Base-by-base conservation (phyloP, 75 land plant genomes). In the Larix kaempferi region DNA sequence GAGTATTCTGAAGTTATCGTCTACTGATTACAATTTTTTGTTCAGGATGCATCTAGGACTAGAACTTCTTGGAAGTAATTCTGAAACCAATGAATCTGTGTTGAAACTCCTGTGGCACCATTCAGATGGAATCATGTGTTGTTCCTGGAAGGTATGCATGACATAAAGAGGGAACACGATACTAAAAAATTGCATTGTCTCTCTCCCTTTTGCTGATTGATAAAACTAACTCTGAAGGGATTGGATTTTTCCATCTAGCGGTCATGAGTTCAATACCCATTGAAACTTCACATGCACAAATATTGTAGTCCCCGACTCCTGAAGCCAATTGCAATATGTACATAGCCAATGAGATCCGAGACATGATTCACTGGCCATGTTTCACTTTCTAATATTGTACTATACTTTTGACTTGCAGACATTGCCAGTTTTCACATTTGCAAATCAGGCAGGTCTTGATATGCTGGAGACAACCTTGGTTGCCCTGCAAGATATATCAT, bases 381-480 rank as follows among this genome's bases (percentile, higher is more conserved):
- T 19, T 58, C 60, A 5, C 60, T 4, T 58, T 19, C 35, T 26
- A 26, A 60, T 35, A 12, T 59, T 58, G 33, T 27, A 29, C 41
- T 60, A 4, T 37, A 13, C 16, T 76, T 64, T 15, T n/a, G 37
- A 41, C 25, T 74, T 88, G 87, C 92, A 95, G 96, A 81, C 94
- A 21, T 22, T 86, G 77, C 91, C 98, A 13, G 88, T 85, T 55
- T 93, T 93, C 81, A 91, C 88, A 4, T 95, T 93, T 78, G 96
- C 96, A 75, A 95, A 95, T 76, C 91, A 90, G 76, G 95, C 98
- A 4, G 98, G 98, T 16, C 87, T 95, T 57, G 94, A 95, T 66
- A 93, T 95, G 98, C 90, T 95, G 13, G 98, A 95, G 78, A 95
- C 94, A 29, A 89, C 96, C 49, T 77, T 88, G 78, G 86, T 86